A percentile compares a stretch with the other conserved stretches of the same genome.
Evolutionary conservation across 1,284 basidiomycete genomes (phyloP).

Genomic region (Pseudozyma tsukubaensis): DNA sequence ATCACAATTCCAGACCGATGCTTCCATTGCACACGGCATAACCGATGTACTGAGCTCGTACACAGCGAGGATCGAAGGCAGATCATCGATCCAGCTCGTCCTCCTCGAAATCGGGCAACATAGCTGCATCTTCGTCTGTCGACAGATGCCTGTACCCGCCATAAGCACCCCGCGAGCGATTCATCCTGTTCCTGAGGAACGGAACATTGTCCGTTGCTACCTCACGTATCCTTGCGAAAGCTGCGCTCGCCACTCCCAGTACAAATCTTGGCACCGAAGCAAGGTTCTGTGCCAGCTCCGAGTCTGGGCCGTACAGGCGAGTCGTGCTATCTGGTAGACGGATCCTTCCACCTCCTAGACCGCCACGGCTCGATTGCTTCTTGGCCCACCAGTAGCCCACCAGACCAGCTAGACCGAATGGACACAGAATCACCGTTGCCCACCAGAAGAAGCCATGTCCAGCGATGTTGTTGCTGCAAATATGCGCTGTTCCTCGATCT

Average conservation of each 20-base stretch:
- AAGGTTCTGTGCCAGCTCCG: conserved; percentile 77
- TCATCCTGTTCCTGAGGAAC: conserved; percentile 30
- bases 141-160: conserved; percentile 62
- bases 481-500: conserved; percentile 60
- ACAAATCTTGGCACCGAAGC: conserved; percentile 47
- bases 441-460: conserved; percentile 64
- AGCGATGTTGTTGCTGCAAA: conserved; percentile 49
- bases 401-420: conserved; percentile 48
- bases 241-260: conserved; percentile 39
- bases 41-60: too few relatives aligned
- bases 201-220: conserved; percentile 49
- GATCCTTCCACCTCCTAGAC: conserved; percentile 23
- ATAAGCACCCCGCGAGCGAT: conserved; percentile 44
- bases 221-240: conserved; percentile 39
- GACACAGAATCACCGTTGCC: conserved; percentile 56
- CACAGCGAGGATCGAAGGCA: too few relatives aligned
- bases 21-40: too few relatives aligned
- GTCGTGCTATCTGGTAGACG: conserved; percentile 54
- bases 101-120: conserved; percentile 63
- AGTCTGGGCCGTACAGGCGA: conserved; percentile 66
- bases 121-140: conserved; percentile 65
- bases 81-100: conserved; percentile 50
- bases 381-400: conserved; percentile 71
- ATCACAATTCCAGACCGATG: too few relatives aligned
- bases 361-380: conserved; percentile 71